A percentile compares a stretch with the other conserved stretches of the same genome.
These are phyloP conservation scores for Wickerhamiella azyma DNA, from an alignment of 805 yeast species.

Conservation along the genomic window DNA sequence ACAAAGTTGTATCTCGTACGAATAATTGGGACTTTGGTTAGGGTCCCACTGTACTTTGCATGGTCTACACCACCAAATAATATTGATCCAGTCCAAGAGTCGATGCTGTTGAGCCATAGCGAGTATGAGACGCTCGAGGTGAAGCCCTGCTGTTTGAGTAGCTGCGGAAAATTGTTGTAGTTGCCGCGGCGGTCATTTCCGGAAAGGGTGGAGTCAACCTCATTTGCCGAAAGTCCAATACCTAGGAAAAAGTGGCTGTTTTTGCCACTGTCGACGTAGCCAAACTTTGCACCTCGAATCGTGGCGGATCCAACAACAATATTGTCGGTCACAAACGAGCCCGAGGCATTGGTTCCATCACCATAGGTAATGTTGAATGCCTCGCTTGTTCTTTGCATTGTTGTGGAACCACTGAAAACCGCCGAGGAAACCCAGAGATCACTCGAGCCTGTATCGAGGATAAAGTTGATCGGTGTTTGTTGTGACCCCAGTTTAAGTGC, in stretches of 20 bases:
- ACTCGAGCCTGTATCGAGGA: slow-evolving; percentile 64
- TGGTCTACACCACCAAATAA: slow-evolving; percentile 61
- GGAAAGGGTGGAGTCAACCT: slow-evolving; percentile 13
- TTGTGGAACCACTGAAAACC: background rate
- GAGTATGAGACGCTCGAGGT: slow-evolving; percentile 32
- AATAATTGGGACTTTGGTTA: slow-evolving; percentile 23
- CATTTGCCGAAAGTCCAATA: slow-evolving; percentile 23
- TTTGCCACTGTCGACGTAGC: slow-evolving; percentile 39
- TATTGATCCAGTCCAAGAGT: slow-evolving; percentile 24
- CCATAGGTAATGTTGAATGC: slow-evolving; percentile 31
- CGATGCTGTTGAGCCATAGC: slow-evolving; percentile 28
- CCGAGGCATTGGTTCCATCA: slow-evolving; percentile 25
- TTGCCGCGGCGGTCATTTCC: background rate
- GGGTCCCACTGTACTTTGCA: slow-evolving; percentile 39
- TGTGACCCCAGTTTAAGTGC: background rate
- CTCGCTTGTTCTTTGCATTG: slow-evolving; percentile 14
- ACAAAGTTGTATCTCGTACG: background rate
- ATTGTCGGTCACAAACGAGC: slow-evolving; percentile 23
- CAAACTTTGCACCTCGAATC: slow-evolving; percentile 46
- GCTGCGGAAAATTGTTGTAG: slow-evolving; percentile 25
- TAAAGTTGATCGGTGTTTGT: slow-evolving; percentile 19
- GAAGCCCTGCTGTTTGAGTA: slow-evolving; percentile 28
- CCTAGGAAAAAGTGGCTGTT: slow-evolving; percentile 32
- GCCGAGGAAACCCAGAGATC: slow-evolving; percentile 41
- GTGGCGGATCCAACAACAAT: slow-evolving; percentile 36